phyloP scores from a whole-genome alignment of 2,329 filamentous ascomycete genomes.

The Curvularia lunata region DNA sequence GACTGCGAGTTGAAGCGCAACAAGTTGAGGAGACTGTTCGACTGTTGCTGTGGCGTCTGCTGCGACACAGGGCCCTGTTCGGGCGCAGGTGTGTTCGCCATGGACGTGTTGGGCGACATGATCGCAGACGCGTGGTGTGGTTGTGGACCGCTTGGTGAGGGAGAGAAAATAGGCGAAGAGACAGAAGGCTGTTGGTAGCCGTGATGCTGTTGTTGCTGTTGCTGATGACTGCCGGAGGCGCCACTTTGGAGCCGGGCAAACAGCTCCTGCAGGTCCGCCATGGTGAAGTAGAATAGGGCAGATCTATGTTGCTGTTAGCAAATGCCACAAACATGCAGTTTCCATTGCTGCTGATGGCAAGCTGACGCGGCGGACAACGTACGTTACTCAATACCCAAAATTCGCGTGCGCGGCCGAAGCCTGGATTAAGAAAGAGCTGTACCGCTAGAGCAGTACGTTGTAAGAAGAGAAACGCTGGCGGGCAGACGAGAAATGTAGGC shows the following conservation, averaged over 20 bases:
- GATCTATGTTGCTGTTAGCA: slow-evolving; percentile 28
- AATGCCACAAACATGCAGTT: slow-evolving; percentile 11
- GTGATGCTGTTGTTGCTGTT: slow-evolving; percentile 31
- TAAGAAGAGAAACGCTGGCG: slow-evolving; percentile 15
- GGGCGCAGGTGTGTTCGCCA: slow-evolving; percentile 51
- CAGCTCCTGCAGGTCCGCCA: slow-evolving; percentile 55
- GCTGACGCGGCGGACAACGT: slow-evolving; percentile 19
- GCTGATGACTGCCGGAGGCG: slow-evolving; percentile 33
- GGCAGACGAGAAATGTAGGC: slow-evolving; percentile 15
- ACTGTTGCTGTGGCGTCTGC: slow-evolving; percentile 48
- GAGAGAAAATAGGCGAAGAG: slow-evolving; percentile 64
- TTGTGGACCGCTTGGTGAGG: slow-evolving; percentile 59
- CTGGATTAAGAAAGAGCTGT: slow-evolving; percentile 16
- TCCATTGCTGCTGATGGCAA: slow-evolving; percentile 13
- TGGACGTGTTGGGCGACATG: slow-evolving; percentile 63
- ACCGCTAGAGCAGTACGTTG: slow-evolving; percentile 5
- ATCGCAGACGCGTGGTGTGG: slow-evolving; percentile 64
- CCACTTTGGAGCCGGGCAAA: slow-evolving; percentile 52
- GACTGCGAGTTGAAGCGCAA: slow-evolving; percentile 66
- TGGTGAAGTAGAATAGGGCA: slow-evolving; percentile 33
- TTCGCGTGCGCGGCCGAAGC: slow-evolving; percentile 31
- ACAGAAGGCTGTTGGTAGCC: slow-evolving; percentile 61
- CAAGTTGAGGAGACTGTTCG: slow-evolving; percentile 67
- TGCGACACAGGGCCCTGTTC: slow-evolving; percentile 54
- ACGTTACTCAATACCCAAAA: slow-evolving; percentile 40